Conservation (phyloP, 2,329 filamentous ascomycete species). For the Penicillium sclerotiorum region DNA sequence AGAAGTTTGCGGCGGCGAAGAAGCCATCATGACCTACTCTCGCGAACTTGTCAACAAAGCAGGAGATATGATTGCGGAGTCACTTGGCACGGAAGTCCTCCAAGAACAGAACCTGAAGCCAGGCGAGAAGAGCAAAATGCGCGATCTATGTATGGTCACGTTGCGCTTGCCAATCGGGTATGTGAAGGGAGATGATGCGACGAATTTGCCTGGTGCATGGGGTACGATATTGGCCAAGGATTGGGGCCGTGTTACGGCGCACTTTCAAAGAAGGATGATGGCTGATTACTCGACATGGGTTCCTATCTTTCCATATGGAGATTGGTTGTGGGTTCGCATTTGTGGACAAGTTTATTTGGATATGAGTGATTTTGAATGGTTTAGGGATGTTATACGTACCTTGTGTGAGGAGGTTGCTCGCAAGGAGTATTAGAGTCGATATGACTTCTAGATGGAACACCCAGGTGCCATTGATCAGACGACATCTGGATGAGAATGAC, state of each 20-base stretch:
- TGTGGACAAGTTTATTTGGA: conserved; percentile 87
- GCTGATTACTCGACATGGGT: conserved; percentile 72
- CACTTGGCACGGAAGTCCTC: conserved; percentile 71
- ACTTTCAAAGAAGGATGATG: conserved; percentile 60
- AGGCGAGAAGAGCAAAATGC: conserved; percentile 47
- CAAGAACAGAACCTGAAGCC: conserved; percentile 50
- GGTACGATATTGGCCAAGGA: conserved; percentile 44
- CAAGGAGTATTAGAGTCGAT: no score
- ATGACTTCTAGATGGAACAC: no score
- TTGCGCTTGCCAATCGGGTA: conserved; percentile 70
- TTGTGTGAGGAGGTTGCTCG: conserved; percentile 57
- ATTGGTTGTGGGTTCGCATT: conserved; percentile 69
- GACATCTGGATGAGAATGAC: no score
- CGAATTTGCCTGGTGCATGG: not conserved
- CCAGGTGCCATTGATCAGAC: no score
- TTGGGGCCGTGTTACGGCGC: conserved; percentile 52
- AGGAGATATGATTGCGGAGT: conserved; percentile 61
- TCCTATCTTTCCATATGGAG: conserved; percentile 62
- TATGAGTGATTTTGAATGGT: conserved; percentile 73
- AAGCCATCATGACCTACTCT: conserved; percentile 66
- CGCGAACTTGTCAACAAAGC: conserved; percentile 65
- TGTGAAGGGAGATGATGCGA: conserved; percentile 23
- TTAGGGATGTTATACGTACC: conserved; percentile 60
- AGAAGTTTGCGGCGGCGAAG: conserved; percentile 72
- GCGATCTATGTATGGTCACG: conserved; percentile 71